Evolutionary conservation across 2,329 filamentous ascomycete genomes (phyloP).

Genomic region (Aspergillus cejpii): DNA sequence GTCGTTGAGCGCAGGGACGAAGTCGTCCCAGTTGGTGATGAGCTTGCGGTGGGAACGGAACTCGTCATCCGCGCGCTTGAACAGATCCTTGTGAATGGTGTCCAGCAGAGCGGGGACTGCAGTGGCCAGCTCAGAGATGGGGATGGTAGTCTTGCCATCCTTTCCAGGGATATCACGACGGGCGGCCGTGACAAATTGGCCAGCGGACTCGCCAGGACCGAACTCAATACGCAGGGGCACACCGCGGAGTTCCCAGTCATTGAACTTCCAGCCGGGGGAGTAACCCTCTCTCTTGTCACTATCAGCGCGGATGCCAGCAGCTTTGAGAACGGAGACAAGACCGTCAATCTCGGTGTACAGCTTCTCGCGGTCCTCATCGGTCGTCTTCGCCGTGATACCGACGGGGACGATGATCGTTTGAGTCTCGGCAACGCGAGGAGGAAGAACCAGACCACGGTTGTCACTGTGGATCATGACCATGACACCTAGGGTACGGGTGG

Average conservation of each 20-base stretch:
- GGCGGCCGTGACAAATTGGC: slow-evolving; percentile 74
- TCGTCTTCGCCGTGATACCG: slow-evolving; percentile 82
- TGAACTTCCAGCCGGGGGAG: slow-evolving; percentile 95
- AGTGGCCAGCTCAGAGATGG: slow-evolving; percentile 64
- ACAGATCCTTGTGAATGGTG: slow-evolving; percentile 80
- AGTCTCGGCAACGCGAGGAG: slow-evolving; percentile 78
- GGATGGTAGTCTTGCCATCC: slow-evolving; percentile 70
- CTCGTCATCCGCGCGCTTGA: slow-evolving; percentile 64
- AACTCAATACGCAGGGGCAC: slow-evolving; percentile 92
- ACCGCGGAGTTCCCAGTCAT: slow-evolving; percentile 96
- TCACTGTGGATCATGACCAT: slow-evolving; percentile 99
- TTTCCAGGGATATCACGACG: slow-evolving; percentile 67
- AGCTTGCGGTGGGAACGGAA: slow-evolving; percentile 76
- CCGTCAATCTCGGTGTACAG: slow-evolving; percentile 70
- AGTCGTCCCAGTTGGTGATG: slow-evolving; percentile 82
- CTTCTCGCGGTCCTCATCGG: slow-evolving; percentile 67
- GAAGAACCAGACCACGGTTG: slow-evolving; percentile 88
- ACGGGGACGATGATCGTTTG: slow-evolving; percentile 88
- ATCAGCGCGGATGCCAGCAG: slow-evolving; percentile 68
- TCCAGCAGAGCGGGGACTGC: slow-evolving; percentile 77
- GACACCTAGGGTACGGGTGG: slow-evolving; percentile 92
- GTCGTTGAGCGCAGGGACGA: slow-evolving; percentile 78
- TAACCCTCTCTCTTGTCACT: slow-evolving; percentile 84
- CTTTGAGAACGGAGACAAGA: slow-evolving; percentile 62
- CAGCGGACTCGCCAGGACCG: slow-evolving; percentile 86